These are phyloP conservation scores for Lepidium sativum DNA, from an alignment of 345 rosid genomes.

Conservation along the genomic window DNA sequence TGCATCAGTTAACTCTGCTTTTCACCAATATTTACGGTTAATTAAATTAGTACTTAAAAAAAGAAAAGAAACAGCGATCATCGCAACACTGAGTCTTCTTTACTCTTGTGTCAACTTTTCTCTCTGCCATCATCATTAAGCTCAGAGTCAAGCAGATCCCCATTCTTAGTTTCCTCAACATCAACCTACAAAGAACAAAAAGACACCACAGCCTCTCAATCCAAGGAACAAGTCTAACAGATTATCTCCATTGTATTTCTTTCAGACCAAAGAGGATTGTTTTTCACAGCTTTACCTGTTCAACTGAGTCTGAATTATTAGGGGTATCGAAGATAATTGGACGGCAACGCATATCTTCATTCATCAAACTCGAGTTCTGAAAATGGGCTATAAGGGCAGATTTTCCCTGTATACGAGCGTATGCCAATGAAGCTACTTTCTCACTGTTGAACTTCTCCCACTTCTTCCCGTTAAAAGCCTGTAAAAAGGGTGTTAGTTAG, in stretches of 20 bases:
- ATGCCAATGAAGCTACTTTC: conserved; percentile 83
- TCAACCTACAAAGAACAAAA: neutral
- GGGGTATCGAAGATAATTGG: conserved; percentile 76
- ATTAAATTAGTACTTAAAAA: conserved; percentile 13
- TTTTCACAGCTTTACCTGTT: conserved; percentile 30
- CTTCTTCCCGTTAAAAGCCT: conserved; percentile 87
- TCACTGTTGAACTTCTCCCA: conserved; percentile 93
- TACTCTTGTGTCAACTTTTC: conserved; percentile 16
- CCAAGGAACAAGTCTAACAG: neutral
- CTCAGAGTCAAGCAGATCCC: conserved; percentile 14
- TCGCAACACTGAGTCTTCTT: conserved; percentile 9
- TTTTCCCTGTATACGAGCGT: conserved; percentile 81
- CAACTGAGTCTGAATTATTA: conserved; percentile 29
- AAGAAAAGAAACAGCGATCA: neutral
- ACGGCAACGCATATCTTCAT: conserved; percentile 85
- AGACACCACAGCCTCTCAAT: neutral
- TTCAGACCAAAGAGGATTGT: neutral
- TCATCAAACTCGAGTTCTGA: conserved; percentile 88
- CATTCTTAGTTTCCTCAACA: conserved; percentile 20
- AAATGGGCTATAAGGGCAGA: conserved; percentile 70
- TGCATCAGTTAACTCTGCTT: conserved; percentile 27
- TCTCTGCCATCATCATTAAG: conserved; percentile 16
- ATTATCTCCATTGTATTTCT: neutral
- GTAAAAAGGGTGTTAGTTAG: neutral
- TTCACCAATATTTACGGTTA: conserved; percentile 23